Evolutionary conservation across 2,329 filamentous ascomycete species (phyloP), one percentile per base, ranked within the genome.

Genomic region (Fusarium sp.): DNA sequence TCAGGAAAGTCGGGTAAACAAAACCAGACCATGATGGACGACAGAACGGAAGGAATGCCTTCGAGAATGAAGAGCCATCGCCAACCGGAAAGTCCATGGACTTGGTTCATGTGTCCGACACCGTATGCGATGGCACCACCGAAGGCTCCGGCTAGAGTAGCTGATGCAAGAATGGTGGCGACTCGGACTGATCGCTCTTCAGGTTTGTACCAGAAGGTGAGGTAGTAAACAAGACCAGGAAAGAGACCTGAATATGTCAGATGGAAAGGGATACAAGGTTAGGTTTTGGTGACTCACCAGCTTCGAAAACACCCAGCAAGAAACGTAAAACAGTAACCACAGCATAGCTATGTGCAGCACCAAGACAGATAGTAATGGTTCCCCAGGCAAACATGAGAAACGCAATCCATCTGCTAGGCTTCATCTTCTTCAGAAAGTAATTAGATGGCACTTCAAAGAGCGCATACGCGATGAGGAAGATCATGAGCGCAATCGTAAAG

Each of bases 141-240:
- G 68, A 88, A 92, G 2, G 91, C 91, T 6, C 91, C 91, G 0
- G 90, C 90, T 1, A 92, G 81, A 0, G 91, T 91, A 2, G 90
- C 88, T 13, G 83, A 87, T 16, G 89, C 86, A 67, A 93, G 88
- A 1, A 93, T 86, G 60, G 91, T 88, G 4, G 90, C 90, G 2
- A 92, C 88, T 3, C 77, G 86, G 7, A 92, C 78, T 2, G 89
- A 90, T 9, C 91, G 84, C 78, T 94, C 91, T n/a, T 87, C 85
- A 65, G 87, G 87, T 18, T 85, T 88, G 77, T 93, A 93, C 84
- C 91, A 93, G 62, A 92, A 87, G 0, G 91, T 92, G 14, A 93
- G 81, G 24, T 75, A 75, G 25, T 75, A 75, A 2, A 74, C 70
- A 13, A 75, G 54, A 7, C 73, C 73, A 1, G 73, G 73, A 20